These are phyloP conservation scores for Botrytis pseudocinerea DNA, from an alignment of 2,329 filamentous ascomycete species.

Conservation along the genomic window DNA sequence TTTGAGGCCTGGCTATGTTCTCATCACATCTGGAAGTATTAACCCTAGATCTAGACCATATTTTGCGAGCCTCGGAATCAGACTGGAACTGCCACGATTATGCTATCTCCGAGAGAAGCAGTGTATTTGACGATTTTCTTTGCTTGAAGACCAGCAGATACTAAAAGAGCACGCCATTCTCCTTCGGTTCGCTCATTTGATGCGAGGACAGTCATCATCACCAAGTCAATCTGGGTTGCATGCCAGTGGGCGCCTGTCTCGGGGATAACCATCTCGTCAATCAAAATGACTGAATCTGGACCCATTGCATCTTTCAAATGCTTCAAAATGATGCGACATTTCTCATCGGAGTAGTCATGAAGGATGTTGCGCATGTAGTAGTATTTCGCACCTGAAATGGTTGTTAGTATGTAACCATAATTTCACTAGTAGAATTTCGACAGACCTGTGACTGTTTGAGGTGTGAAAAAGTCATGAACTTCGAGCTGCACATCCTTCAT, in stretches of 20 bases:
- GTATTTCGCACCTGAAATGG: constrained; percentile 26
- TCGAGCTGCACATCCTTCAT: constrained; percentile 40
- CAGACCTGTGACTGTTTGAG: constrained; percentile 36
- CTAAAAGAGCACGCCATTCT: constrained; percentile 11
- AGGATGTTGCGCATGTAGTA: constrained; percentile 46
- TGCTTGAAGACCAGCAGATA: not conserved
- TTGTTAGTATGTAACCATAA: not conserved
- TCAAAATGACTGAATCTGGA: constrained; percentile 40
- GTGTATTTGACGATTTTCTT: constrained; percentile 1
- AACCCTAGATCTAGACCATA: not conserved
- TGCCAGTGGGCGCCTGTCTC: constrained; percentile 41
- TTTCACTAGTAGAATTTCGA: not conserved
- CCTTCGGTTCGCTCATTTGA: constrained; percentile 41
- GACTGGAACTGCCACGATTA: not conserved
- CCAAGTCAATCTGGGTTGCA: constrained; percentile 42
- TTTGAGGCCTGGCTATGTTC: not conserved
- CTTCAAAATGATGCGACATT: constrained; percentile 25
- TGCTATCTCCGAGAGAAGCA: constrained; percentile 8
- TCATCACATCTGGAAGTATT: not conserved
- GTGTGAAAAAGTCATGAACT: constrained; percentile 37
- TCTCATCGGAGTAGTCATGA: constrained; percentile 44
- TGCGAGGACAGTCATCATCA: constrained; percentile 43
- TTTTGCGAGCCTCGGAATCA: not conserved
- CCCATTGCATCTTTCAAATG: constrained; percentile 9
- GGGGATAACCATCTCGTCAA: constrained; percentile 47